Evolutionary conservation across 768 basidiomycete genomes (phyloP).

Genomic region (Mrakia hoshinonis): DNA sequence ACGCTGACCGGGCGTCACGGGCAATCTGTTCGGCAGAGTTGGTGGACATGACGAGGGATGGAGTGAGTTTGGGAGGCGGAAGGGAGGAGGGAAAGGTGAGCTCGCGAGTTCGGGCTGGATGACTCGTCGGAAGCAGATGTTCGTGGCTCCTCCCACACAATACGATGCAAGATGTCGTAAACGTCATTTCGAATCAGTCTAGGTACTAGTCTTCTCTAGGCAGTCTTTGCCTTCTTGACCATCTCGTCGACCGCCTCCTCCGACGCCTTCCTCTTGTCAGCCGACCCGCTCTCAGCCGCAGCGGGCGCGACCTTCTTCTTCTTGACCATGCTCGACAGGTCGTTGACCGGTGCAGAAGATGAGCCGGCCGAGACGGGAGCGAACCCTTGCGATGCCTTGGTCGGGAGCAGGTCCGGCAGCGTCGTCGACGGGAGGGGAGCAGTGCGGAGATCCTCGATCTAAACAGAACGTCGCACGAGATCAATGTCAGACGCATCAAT

Average conservation of each 20-base stretch:
- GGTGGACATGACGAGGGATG: constrained; percentile 17
- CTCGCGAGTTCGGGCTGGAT: background rate
- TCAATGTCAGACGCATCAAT: too few species aligned
- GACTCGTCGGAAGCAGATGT: background rate
- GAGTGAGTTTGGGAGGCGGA: constrained; percentile 5
- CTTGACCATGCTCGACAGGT: constrained; percentile 72
- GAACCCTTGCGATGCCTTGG: constrained; percentile 4
- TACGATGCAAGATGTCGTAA: background rate
- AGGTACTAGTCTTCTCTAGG: background rate
- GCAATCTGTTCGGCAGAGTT: constrained; percentile 53
- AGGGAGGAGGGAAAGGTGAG: background rate
- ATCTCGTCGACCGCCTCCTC: constrained; percentile 49
- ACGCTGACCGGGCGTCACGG: constrained; percentile 67
- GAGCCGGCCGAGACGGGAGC: constrained; percentile 37
- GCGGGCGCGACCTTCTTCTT: constrained; percentile 58
- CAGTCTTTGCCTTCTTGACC: constrained; percentile 27
- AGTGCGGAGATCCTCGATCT: constrained; percentile 87
- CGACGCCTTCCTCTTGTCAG: constrained; percentile 40
- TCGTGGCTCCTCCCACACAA: background rate
- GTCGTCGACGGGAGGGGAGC: constrained; percentile 48
- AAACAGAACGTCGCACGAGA: background rate
- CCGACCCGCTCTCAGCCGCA: constrained; percentile 24
- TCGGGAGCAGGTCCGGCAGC: constrained; percentile 31
- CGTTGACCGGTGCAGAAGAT: constrained; percentile 54
- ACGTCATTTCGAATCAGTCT: background rate